A percentile compares a stretch with the other conserved stretches of the same genome.
Conservation (phyloP, 352 stramenopile genomes). For the Pythium aquatile region DNA sequence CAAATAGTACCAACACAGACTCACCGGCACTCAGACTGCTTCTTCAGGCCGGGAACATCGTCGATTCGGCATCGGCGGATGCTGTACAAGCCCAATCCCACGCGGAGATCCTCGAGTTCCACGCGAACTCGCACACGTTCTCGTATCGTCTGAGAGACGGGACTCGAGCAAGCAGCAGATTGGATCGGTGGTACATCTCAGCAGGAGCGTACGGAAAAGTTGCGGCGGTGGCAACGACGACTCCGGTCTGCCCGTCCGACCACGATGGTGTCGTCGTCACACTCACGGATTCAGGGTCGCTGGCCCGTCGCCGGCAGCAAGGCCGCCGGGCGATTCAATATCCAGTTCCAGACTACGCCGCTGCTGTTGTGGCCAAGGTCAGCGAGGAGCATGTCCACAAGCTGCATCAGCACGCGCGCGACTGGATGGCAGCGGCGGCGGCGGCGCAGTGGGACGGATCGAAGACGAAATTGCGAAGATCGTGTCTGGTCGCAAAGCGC, state of each 20-base stretch:
- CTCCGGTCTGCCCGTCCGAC: background rate
- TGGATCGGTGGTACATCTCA: constrained; percentile 2
- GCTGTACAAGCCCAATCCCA: background rate
- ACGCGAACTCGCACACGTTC: background rate
- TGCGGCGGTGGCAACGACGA: background rate
- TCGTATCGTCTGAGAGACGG: background rate
- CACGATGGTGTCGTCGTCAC: background rate
- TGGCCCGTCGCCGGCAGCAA: too few species aligned
- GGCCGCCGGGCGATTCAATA: background rate
- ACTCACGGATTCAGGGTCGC: background rate
- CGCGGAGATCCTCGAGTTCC: background rate
- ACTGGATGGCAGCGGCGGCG: background rate
- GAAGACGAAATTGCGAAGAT: background rate
- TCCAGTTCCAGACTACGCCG: background rate
- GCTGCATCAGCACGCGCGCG: too few species aligned
- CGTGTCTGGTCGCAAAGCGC: background rate
- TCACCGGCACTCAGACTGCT: background rate
- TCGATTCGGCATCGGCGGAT: background rate
- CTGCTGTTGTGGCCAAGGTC: background rate
- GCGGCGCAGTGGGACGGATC: background rate
- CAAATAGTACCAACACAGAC: background rate
- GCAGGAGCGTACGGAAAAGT: background rate
- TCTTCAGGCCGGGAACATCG: background rate
- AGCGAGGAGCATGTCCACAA: background rate
- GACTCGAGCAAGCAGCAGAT: background rate